Percentiles rank a stretch among this genome's conserved stretches.
phyloP scores from a whole-genome alignment of 2,329 filamentous ascomycete genomes.

The Alternaria metachromatica region DNA sequence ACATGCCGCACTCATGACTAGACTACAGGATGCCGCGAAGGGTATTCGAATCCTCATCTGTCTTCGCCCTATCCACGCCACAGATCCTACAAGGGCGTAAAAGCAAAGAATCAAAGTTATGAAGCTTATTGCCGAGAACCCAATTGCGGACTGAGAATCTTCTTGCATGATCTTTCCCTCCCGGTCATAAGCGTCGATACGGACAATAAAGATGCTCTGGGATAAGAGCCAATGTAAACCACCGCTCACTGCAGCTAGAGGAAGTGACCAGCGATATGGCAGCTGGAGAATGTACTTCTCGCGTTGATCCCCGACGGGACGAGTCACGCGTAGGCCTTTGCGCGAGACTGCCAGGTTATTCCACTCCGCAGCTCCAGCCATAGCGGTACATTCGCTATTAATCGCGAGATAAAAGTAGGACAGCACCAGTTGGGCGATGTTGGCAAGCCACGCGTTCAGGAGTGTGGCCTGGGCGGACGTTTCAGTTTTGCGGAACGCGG shows the following conservation, averaged over 20 bases:
- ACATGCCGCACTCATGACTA: conserved; percentile 31
- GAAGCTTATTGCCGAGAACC: not conserved
- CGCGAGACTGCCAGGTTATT: not conserved
- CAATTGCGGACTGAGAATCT: not conserved
- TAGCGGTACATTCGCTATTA: not conserved
- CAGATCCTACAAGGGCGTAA: not conserved
- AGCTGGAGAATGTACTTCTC: not conserved
- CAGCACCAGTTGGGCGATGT: not conserved
- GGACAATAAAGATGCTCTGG: not conserved
- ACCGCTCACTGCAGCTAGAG: not conserved
- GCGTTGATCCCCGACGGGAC: not conserved
- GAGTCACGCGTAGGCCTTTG: not conserved
- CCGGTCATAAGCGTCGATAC: not conserved
- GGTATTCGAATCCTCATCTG: conserved; percentile 78
- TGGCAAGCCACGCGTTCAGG: not conserved
- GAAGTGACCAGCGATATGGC: not conserved
- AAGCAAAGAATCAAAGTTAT: not conserved
- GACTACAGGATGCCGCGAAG: conserved; percentile 75
- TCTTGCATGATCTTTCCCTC: not conserved
- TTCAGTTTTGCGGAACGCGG: not conserved
- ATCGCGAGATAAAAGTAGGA: not conserved
- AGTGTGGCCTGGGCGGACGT: not conserved
- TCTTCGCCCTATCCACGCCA: conserved; percentile 33
- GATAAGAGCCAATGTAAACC: not conserved
- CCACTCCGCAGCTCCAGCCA: not conserved